phyloP scores from a whole-genome alignment of 441 rosid genomes.

The Syzygium syzygioides region DNA sequence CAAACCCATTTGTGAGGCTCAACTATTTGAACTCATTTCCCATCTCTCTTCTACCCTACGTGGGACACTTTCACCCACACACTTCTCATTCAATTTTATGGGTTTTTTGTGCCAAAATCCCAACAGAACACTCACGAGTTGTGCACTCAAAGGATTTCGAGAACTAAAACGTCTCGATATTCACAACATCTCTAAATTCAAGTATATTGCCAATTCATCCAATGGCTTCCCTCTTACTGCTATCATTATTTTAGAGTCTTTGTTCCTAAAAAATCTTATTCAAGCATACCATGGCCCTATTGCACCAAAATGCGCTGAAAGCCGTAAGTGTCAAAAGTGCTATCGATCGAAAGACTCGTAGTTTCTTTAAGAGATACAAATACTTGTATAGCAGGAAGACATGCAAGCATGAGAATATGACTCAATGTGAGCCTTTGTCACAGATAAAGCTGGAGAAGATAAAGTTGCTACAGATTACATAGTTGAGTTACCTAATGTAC shows the following conservation, averaged over 20 bases:
- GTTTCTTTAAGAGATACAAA: background rate
- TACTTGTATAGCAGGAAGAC: background rate
- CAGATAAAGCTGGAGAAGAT: background rate
- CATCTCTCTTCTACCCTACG: too few species aligned
- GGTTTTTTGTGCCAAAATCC: too few species aligned
- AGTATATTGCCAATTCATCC: background rate
- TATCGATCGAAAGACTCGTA: background rate
- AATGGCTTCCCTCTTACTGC: background rate
- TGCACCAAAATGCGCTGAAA: background rate
- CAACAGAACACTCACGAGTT: background rate
- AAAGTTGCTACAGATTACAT: background rate
- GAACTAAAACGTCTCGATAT: background rate
- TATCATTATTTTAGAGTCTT: background rate
- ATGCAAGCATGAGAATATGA: background rate
- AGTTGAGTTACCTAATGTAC: background rate
- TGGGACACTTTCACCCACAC: too few species aligned
- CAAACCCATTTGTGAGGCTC: too few species aligned
- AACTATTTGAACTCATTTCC: too few species aligned
- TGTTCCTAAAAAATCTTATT: background rate
- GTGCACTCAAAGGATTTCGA: background rate
- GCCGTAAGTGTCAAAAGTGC: background rate
- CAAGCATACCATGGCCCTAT: background rate
- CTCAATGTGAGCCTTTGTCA: background rate
- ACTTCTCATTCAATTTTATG: too few species aligned
- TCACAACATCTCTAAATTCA: background rate